Conservation (phyloP, 176 grass and related monocot genomes). For the Oryza coarctata region DNA sequence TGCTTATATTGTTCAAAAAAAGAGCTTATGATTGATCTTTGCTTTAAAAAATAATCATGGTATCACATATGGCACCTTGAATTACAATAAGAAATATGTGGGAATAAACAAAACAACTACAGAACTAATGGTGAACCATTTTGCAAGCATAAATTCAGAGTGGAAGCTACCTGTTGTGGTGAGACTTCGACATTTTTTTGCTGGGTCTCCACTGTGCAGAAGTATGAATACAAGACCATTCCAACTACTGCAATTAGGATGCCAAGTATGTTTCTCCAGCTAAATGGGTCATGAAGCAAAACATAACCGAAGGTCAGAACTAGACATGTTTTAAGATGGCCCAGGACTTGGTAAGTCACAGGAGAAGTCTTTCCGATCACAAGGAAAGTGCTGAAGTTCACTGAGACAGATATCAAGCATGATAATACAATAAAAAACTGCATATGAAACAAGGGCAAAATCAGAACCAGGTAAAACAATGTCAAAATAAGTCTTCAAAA, state of each 20-base stretch:
- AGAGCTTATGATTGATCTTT: background rate
- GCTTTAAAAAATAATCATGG: background rate
- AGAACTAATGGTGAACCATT: background rate
- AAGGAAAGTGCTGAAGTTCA: slow-evolving; percentile 93
- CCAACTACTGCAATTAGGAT: slow-evolving; percentile 81
- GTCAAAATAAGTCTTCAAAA: background rate
- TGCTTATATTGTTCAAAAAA: background rate
- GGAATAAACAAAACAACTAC: background rate
- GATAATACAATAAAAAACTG: slow-evolving; percentile 86
- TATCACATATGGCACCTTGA: background rate
- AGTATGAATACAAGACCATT: slow-evolving; percentile 85
- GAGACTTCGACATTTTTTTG: slow-evolving; percentile 59
- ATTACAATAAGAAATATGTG: background rate
- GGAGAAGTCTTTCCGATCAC: slow-evolving; percentile 92
- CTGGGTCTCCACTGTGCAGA: slow-evolving; percentile 55
- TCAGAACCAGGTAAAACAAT: slow-evolving; percentile 32
- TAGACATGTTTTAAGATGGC: slow-evolving; percentile 92
- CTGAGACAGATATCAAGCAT: slow-evolving; percentile 84
- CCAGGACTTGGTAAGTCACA: slow-evolving; percentile 89
- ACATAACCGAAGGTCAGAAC: slow-evolving; percentile 85
- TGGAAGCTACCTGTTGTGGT: slow-evolving; percentile 55
- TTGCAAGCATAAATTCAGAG: background rate
- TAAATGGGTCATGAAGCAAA: slow-evolving; percentile 87
- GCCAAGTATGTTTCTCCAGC: slow-evolving; percentile 93
- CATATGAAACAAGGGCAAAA: slow-evolving; percentile 31